phyloP scores from a whole-genome alignment of 2,329 filamentous ascomycete species.

The Alternaria panax region DNA sequence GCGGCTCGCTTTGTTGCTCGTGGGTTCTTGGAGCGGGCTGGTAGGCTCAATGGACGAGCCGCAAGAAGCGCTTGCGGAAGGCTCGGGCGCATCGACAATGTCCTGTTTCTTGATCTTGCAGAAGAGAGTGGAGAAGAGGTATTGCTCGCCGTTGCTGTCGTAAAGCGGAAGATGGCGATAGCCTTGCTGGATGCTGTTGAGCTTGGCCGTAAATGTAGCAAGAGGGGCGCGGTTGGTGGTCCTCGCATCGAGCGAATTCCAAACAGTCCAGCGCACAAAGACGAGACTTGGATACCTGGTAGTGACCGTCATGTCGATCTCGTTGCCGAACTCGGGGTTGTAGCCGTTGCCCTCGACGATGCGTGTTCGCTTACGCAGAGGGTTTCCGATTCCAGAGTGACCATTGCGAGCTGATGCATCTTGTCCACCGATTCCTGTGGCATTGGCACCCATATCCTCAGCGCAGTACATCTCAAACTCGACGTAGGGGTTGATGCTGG shows the following conservation, averaged over 20 bases:
- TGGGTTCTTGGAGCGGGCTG: slow-evolving; percentile 41
- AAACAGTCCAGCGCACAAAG: slow-evolving; percentile 92
- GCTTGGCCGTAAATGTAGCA: slow-evolving; percentile 91
- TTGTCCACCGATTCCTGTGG: slow-evolving; percentile 70
- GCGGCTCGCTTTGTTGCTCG: slow-evolving; percentile 41
- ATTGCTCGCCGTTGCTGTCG: slow-evolving; percentile 88
- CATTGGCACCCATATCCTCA: slow-evolving; percentile 85
- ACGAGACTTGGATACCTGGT: slow-evolving; percentile 95
- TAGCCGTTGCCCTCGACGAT: slow-evolving; percentile 90
- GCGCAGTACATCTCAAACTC: slow-evolving; percentile 95
- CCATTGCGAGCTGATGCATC: slow-evolving; percentile 70
- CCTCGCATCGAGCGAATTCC: slow-evolving; percentile 80
- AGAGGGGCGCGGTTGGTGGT: slow-evolving; percentile 72
- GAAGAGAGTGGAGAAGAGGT: slow-evolving; percentile 93
- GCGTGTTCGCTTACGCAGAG: slow-evolving; percentile 79
- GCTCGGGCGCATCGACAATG: slow-evolving; percentile 52
- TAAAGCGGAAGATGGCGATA: slow-evolving; percentile 91
- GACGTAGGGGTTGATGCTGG: slow-evolving; percentile 88
- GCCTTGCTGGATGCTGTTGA: slow-evolving; percentile 86
- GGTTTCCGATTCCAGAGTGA: slow-evolving; percentile 72
- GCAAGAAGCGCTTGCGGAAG: slow-evolving; percentile 29
- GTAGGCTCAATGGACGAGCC: slow-evolving; percentile 38
- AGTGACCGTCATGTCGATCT: slow-evolving; percentile 80
- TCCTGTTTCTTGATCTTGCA: slow-evolving; percentile 78
- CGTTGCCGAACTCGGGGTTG: slow-evolving; percentile 85